Evolutionary conservation across 441 rosid genomes (phyloP).

Genomic region (Arabidopsis hybrid): DNA sequence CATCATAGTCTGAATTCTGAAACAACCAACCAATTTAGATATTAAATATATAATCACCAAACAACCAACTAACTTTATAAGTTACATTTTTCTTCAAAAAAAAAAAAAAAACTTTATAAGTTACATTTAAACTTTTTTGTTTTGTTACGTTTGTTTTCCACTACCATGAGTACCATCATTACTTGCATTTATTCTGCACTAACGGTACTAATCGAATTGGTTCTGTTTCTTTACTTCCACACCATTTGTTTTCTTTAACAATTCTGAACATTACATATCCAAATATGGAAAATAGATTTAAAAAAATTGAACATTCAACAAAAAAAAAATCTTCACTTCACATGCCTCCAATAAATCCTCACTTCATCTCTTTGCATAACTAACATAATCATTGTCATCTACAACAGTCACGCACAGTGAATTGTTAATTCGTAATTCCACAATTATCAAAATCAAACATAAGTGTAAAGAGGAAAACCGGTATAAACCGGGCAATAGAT

Average conservation of each 20-base stretch:
- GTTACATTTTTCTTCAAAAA: too few species aligned
- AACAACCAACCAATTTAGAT: conserved; percentile 19
- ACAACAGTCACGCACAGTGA: not conserved
- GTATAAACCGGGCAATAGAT: not conserved
- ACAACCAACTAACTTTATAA: conserved; percentile 31
- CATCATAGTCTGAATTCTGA: not conserved
- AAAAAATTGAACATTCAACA: not conserved
- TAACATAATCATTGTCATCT: not conserved
- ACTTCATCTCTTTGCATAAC: not conserved
- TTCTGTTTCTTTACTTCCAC: conserved; percentile 19
- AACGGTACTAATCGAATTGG: conserved; percentile 20
- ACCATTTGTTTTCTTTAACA: conserved; percentile 15
- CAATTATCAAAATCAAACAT: not conserved
- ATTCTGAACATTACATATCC: conserved; percentile 2
- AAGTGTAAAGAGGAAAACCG: not conserved
- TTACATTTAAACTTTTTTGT: not conserved
- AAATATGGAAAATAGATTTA: not conserved
- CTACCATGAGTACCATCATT: conserved; percentile 24
- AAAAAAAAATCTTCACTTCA: conserved; percentile 2
- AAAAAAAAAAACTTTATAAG: too few species aligned
- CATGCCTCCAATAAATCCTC: not conserved
- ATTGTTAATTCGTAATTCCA: not conserved
- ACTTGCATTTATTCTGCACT: conserved; percentile 23
- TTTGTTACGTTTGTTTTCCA: conserved; percentile 7
- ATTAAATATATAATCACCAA: not conserved